Evolutionary conservation across 2,329 filamentous ascomycete genomes (phyloP), one percentile per base, ranked within the genome.

Genomic region (Macroventuria anomochaeta): DNA sequence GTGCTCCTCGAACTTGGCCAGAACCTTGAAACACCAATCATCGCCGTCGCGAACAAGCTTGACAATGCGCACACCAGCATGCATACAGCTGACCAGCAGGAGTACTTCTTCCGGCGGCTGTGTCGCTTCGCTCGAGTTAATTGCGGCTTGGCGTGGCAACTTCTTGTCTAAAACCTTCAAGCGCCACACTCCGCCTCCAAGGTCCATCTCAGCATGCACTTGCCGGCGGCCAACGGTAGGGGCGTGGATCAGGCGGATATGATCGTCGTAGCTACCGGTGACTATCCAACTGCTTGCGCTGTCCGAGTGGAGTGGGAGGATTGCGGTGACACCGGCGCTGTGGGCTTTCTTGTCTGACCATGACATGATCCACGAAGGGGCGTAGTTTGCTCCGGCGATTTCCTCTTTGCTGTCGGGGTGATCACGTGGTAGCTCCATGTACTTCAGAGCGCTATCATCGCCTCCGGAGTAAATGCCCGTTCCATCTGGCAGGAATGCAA

Each of bases 221-320:
- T 79, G 79, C 38, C 76, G 78, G 4, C 78, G 75, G 13, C 77
- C 72, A 10, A 65, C 39, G 2, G 52, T 23, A 3, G 73, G 67
- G 70, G 60, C 76, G 1, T 81, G 72, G 41, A 89, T 82, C 1
- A 96, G 79, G 11, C 93, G 85, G 15, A 97, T 79, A 56, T 82
- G 80, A 64, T 97, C 93, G 65, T 97, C 95, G 68, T 97, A 99
- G 69, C 91, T 96, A 3, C 95, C 95, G 0, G 93, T 97, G 2
- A 96, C 67, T 2, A 96, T 74, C 4, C 95, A 68, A 3, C 81
- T 79, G 7, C 58, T 53, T 1, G 80, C 79, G 20, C 52, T 57
- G 36, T 63, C 54, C 3, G 77, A 77, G 7, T 81, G 77, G 2
- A 96, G 76, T 0, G 92, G 90, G 2, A 97, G 75, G 47, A 97